Conservation (phyloP, 148 eudicot genomes). For the Vaccinium corymbosum region DNA sequence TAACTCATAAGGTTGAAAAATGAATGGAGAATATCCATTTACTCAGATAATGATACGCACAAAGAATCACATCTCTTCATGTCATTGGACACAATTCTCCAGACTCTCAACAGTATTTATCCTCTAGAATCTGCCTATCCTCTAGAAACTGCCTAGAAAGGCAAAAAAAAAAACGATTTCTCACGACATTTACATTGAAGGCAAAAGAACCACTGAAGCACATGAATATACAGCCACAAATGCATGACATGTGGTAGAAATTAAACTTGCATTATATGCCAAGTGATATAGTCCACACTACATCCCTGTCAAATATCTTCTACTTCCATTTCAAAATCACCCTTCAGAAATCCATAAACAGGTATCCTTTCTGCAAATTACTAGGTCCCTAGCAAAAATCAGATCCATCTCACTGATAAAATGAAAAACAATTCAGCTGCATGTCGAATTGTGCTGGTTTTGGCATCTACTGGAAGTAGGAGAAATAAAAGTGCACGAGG, state of each 20-base stretch:
- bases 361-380: too few relatives aligned
- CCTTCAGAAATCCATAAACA: too few relatives aligned
- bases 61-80: not conserved
- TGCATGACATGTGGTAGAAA: not conserved
- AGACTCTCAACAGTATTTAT: not conserved
- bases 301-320: too few relatives aligned
- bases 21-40: not conserved
- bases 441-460: too few relatives aligned
- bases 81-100: not conserved
- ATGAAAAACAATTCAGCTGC: too few relatives aligned
- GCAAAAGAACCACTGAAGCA: not conserved
- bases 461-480: too few relatives aligned
- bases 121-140: not conserved
- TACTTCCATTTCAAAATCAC: too few relatives aligned
- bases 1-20: not conserved
- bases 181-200: not conserved
- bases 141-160: not conserved
- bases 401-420: too few relatives aligned
- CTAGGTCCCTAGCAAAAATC: too few relatives aligned
- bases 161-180: not conserved
- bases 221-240: not conserved
- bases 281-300: not conserved
- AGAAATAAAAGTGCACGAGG: too few relatives aligned
- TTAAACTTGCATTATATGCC: not conserved
- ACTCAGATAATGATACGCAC: not conserved